Evolutionary conservation across 352 stramenopile genomes (phyloP), one percentile per base, ranked within the genome.

Genomic region (Globisporangium spinosum): DNA sequence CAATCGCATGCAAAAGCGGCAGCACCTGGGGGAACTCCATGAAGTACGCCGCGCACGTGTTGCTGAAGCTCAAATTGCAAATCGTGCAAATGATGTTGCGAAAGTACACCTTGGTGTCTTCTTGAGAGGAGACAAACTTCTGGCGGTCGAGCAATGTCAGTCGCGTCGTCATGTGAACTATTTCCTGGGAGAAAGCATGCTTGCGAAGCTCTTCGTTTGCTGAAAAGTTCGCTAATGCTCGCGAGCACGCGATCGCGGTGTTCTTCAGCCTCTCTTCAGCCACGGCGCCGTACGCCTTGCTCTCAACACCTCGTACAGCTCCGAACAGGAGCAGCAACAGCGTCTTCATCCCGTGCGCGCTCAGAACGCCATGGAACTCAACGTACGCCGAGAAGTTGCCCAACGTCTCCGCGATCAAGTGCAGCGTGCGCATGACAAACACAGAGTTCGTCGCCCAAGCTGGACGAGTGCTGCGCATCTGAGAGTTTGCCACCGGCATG

Each of bases 141-240:
- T 74, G 60, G 0, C 72, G 75, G 54, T 90, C 73, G 2, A 93
- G 58, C 4, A 90, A 45, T 23, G 80, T 74, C 4, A 91, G 64
- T 8, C 77, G 74, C 3, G 78, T 80, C 0, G 79, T 74, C 61
- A 91, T 69, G 12, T 85, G 69, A 53, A 93, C 77, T 17, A 90
- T 73, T 2, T 91, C 83, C 2, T 76, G 62, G 20, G 70, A 56
- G 57, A 92, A 89, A 32, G 75, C 77, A 12, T 83, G 73, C 1
- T 72, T 69, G 15, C 81, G 80, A 17, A 87, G 60, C 13, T 94
- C 84, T 8, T 75, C 70, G 57, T 80, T 89, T n/a, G 80, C 82
- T 0, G 87, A 91, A 54, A 94, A 83, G 65, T 94, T 94, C 0
- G 74, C 80, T 0, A 94, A 67, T 1, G 79, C 75, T 45, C 87